Evolutionary conservation across 805 yeast genomes (phyloP), one percentile per base, ranked within the genome.

Genomic region (Candida khao-thaluensis): DNA sequence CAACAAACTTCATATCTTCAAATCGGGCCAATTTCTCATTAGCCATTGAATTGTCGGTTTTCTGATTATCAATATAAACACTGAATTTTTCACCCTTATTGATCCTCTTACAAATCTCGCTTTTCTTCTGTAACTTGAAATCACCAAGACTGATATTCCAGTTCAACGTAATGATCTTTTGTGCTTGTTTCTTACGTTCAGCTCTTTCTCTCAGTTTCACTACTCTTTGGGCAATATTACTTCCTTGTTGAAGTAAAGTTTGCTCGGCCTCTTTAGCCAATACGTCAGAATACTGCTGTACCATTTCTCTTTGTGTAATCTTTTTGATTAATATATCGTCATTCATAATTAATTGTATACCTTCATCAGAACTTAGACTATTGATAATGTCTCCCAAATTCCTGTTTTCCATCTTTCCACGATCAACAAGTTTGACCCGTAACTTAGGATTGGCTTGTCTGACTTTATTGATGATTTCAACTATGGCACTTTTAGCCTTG

Each of bases 81-180:
- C 25, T 48, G 36, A 66, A 64, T 34, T 51, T 58, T 33, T 62
- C 71, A 12, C 60, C 64, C 40, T 58, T 66, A 10, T 42, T 43
- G n/a, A 64, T 39, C n/a, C 61, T 43, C 17, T 55, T 57, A 32
- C 44, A 35, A 23, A 69, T 62, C 41, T 67, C 74, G 8, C 45
- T 48, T 23, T 39, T 53, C 47, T 69, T 69, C 41, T 69, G 74
- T 41, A 59, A 55, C 25, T 49, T 50, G 47, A 69, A 59, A 48
- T 69, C 74, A 20, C 64, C 56, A 15, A 53, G 38, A 41, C 66
- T 65, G 30, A 69, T 68, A 25, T 57, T 55, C 72, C 72, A 69
- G 12, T 57, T 51, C 11, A 68, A 44, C 2, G 59, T 53, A 17
- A 66, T 39, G 8, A 57, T 42, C 44, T 63, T 67, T 14, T 60